These are phyloP conservation scores for Xylariomycetidae sp. DNA, from an alignment of 2,329 filamentous ascomycete genomes.

Conservation along the genomic window DNA sequence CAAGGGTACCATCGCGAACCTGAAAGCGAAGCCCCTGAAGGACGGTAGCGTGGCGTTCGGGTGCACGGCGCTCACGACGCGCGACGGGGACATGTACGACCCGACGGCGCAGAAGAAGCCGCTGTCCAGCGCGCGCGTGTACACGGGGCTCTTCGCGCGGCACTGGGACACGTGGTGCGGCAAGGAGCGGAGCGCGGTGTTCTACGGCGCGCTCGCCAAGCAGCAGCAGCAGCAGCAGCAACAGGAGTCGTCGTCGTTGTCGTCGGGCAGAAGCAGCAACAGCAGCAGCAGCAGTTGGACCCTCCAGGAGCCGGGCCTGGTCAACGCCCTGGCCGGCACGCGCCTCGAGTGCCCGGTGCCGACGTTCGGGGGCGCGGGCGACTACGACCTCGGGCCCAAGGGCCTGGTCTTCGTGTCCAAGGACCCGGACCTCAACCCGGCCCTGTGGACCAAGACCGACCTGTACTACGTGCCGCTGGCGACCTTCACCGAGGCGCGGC, in stretches of 20 bases:
- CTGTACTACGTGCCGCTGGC: slow-evolving; percentile 66
- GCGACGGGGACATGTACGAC: slow-evolving; percentile 65
- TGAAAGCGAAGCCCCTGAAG: slow-evolving; percentile 49
- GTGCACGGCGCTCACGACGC: slow-evolving; percentile 58
- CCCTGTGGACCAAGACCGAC: slow-evolving; percentile 74
- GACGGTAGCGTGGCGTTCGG: slow-evolving; percentile 47
- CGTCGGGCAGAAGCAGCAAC: no score
- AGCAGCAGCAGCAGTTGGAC: slow-evolving; percentile 29
- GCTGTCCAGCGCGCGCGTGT: slow-evolving; percentile 61
- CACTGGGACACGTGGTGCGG: slow-evolving; percentile 77
- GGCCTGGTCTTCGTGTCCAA: slow-evolving; percentile 71
- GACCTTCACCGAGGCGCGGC: slow-evolving; percentile 49
- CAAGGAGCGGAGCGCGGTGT: slow-evolving; percentile 61
- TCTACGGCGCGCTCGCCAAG: slow-evolving; percentile 29
- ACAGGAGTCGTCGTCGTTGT: no score
- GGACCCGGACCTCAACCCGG: slow-evolving; percentile 63
- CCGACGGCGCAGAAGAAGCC: slow-evolving; percentile 53
- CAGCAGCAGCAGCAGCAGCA: slow-evolving; percentile 21
- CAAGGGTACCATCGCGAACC: slow-evolving; percentile 49
- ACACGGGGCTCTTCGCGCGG: slow-evolving; percentile 68
- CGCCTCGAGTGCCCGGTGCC: slow-evolving; percentile 61
- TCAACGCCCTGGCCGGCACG: slow-evolving; percentile 58
- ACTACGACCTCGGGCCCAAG: slow-evolving; percentile 66
- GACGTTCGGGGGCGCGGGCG: slow-evolving; percentile 72
- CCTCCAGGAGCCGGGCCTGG: slow-evolving; percentile 40